These are phyloP conservation scores for Spencermartinsiella europaea DNA, from an alignment of 805 yeast species.

Conservation along the genomic window DNA sequence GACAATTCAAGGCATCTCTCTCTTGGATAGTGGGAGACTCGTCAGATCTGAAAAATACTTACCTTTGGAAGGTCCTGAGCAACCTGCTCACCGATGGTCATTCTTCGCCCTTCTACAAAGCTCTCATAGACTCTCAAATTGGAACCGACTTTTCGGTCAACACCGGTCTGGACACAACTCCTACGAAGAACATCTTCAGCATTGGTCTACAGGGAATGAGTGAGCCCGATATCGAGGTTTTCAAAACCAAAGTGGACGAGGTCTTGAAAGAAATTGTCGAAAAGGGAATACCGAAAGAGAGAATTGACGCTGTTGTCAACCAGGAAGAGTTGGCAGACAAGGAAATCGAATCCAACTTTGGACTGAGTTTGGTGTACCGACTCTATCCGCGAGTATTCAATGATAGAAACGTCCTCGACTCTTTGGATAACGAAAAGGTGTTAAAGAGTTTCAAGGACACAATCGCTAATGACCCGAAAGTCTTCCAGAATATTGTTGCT, in stretches of 20 bases:
- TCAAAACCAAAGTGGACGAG: slow-evolving; percentile 44
- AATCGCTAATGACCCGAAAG: slow-evolving; percentile 45
- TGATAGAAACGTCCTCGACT: slow-evolving; percentile 66
- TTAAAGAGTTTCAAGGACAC: slow-evolving; percentile 59
- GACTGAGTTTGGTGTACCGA: slow-evolving; percentile 67
- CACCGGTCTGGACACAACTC: slow-evolving; percentile 78
- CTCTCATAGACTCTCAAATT: slow-evolving; percentile 75
- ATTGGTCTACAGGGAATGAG: slow-evolving; percentile 78
- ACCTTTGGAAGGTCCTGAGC: slow-evolving; percentile 65
- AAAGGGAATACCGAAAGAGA: slow-evolving; percentile 46
- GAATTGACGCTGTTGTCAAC: slow-evolving; percentile 82
- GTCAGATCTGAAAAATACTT: slow-evolving; percentile 58
- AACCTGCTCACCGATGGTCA: slow-evolving; percentile 83
- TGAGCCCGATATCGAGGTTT: slow-evolving; percentile 38
- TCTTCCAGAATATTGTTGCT: slow-evolving; percentile 58
- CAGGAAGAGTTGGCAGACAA: slow-evolving; percentile 80
- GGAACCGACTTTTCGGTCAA: slow-evolving; percentile 86
- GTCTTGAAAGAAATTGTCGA: slow-evolving; percentile 43
- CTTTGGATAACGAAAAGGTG: slow-evolving; percentile 59
- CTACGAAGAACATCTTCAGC: slow-evolving; percentile 71
- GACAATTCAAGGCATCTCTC: slow-evolving; percentile 73
- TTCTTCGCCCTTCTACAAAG: slow-evolving; percentile 81
- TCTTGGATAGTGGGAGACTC: slow-evolving; percentile 88
- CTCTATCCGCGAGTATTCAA: slow-evolving; percentile 85
- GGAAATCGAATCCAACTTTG: slow-evolving; percentile 87